These are phyloP conservation scores for Trematosphaeria pertusa DNA, from an alignment of 2,329 filamentous ascomycete genomes.

Conservation along the genomic window DNA sequence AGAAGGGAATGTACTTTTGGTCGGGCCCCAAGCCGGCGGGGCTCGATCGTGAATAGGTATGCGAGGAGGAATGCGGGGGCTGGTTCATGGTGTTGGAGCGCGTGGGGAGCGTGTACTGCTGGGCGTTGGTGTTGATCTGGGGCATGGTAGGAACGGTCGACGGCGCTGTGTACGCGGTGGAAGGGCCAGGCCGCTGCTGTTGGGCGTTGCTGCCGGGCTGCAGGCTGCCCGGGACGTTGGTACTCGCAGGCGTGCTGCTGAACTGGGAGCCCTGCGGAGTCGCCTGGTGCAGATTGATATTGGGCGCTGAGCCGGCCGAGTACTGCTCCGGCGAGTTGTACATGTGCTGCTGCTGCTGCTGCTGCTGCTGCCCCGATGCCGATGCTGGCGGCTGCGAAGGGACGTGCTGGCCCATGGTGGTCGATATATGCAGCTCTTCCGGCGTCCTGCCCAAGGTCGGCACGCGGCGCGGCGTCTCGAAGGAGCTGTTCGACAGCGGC, in stretches of 20 bases:
- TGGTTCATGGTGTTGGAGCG: conserved; percentile 70
- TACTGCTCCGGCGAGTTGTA: conserved; percentile 60
- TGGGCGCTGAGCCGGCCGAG: conserved; percentile 54
- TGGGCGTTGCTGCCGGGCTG: conserved; percentile 58
- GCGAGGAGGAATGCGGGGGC: conserved; percentile 52
- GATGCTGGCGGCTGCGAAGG: conserved; percentile 31
- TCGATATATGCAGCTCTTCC: conserved; percentile 64
- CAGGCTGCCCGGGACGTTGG: conserved; percentile 65
- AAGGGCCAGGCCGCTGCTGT: conserved; percentile 59
- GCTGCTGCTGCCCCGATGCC: conserved; percentile 39
- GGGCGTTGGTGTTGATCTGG: conserved; percentile 57
- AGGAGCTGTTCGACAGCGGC: conserved; percentile 51
- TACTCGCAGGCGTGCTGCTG: conserved; percentile 38
- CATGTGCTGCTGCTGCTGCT: conserved; percentile 54
- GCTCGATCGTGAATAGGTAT: conserved; percentile 82
- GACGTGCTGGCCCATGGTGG: conserved; percentile 45
- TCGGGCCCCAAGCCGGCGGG: conserved; percentile 69
- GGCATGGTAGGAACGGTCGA: conserved; percentile 64
- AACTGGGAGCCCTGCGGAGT: conserved; percentile 57
- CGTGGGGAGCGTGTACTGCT: conserved; percentile 69
- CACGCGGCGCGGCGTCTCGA: conserved; percentile 59
- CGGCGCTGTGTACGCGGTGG: conserved; percentile 64
- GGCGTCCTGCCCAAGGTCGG: conserved; percentile 57
- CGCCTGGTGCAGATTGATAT: conserved; percentile 68
- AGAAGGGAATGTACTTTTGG: conserved; percentile 68